Conservation (phyloP, 2,329 filamentous ascomycete genomes). For the Metarhizium brunneum region DNA sequence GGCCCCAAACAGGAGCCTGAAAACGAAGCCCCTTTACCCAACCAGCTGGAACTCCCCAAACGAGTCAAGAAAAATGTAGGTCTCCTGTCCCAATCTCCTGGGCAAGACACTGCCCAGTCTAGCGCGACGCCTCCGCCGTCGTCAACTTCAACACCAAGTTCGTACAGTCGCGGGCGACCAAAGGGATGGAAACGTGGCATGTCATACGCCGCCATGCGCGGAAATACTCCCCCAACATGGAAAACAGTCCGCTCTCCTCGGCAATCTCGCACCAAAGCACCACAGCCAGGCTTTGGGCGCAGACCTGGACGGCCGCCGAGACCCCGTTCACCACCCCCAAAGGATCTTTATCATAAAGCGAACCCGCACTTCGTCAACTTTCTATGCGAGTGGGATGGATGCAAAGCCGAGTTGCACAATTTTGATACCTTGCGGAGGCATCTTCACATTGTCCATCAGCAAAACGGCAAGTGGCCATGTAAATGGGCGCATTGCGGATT, state of each 20-base stretch:
- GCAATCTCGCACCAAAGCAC: conserved; percentile 18
- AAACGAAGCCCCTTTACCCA: not conserved
- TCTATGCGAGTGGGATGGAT: conserved; percentile 50
- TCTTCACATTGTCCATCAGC: conserved; percentile 38
- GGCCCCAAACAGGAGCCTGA: not conserved
- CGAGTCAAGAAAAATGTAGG: not conserved
- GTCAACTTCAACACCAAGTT: not conserved
- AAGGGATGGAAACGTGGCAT: conserved; percentile 32
- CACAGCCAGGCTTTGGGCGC: conserved; percentile 20
- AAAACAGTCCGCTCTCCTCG: conserved; percentile 8
- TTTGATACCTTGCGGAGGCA: conserved; percentile 48
- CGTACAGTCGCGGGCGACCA: conserved; percentile 30
- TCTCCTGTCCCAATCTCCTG: not conserved
- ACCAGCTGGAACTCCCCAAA: conserved; percentile 1
- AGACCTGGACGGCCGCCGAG: conserved; percentile 34
- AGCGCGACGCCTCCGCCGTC: not conserved
- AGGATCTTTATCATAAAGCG: conserved; percentile 31
- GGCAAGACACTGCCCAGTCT: not conserved
- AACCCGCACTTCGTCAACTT: conserved; percentile 41
- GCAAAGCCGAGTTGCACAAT: conserved; percentile 53
- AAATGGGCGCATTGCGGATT: conserved; percentile 23
- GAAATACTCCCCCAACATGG: not conserved
- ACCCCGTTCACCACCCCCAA: conserved; percentile 26
- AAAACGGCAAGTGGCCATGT: conserved; percentile 12
- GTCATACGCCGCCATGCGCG: conserved; percentile 17